Evolutionary conservation across 2,329 filamentous ascomycete genomes (phyloP).

Genomic region (Diaporthe aspalathi): DNA sequence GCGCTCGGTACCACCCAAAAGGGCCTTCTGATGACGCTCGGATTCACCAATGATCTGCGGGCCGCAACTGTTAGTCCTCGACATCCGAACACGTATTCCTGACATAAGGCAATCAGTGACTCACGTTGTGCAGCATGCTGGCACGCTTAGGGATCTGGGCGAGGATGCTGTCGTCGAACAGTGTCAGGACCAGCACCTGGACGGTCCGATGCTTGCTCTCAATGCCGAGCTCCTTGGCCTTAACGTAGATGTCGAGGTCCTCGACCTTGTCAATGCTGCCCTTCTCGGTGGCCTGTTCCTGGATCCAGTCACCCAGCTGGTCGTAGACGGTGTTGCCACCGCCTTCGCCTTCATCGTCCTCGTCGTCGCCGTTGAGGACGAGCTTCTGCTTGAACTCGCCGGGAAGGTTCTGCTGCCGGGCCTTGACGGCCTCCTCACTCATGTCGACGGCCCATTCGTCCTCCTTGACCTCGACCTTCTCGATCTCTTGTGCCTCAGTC

Average conservation of each 20-base stretch:
- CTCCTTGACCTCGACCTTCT: slow-evolving; percentile 73
- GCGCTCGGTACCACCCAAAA: slow-evolving; percentile 94
- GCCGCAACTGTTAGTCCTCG: slow-evolving; percentile 45
- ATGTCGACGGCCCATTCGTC: slow-evolving; percentile 97
- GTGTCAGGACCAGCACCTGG: slow-evolving; percentile 89
- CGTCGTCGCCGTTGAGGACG: slow-evolving; percentile 79
- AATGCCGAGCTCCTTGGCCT: slow-evolving; percentile 96
- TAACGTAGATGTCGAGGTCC: slow-evolving; percentile 92
- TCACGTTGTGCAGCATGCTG: slow-evolving; percentile 87
- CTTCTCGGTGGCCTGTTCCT: slow-evolving; percentile 76
- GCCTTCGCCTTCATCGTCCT: slow-evolving; percentile 84
- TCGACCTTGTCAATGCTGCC: slow-evolving; percentile 82
- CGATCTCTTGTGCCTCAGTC: slow-evolving; percentile 63
- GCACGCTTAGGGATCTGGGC: slow-evolving; percentile 88
- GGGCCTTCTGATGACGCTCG: slow-evolving; percentile 94
- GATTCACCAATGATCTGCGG: slow-evolving; percentile 77
- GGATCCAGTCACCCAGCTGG: slow-evolving; percentile 92
- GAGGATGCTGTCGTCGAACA: slow-evolving; percentile 91
- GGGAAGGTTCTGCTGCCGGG: slow-evolving; percentile 92
- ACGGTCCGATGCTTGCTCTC: slow-evolving; percentile 94
- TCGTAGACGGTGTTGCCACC: slow-evolving; percentile 84
- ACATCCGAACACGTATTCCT: neutral
- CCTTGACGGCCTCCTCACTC: slow-evolving; percentile 93
- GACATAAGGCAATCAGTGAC: slow-evolving; percentile 46
- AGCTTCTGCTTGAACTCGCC: slow-evolving; percentile 94